phyloP scores from a whole-genome alignment of 805 yeast genomes.

The Wickerhamiella sorbophila region DNA sequence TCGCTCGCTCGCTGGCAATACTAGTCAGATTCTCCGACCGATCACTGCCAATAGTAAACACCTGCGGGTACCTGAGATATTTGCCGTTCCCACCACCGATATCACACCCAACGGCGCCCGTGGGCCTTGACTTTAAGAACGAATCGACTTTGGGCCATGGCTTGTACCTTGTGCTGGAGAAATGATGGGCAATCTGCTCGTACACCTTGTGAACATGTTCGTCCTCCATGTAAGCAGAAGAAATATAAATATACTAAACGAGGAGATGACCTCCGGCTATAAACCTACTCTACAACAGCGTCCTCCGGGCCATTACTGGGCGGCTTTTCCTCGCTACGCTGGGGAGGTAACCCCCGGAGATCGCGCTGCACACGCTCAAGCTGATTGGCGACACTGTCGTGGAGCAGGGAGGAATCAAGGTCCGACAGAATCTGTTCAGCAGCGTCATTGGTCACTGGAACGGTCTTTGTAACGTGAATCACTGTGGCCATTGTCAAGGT shows the following conservation, averaged over 20 bases:
- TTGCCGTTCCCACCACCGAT: slow-evolving; percentile 98
- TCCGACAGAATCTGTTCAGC: slow-evolving; percentile 17
- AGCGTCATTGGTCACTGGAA: slow-evolving; percentile 14
- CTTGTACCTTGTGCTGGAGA: slow-evolving; percentile 84
- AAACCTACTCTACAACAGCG: too few relatives aligned
- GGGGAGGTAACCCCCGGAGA: slow-evolving; percentile 67
- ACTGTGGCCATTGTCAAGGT: slow-evolving; percentile 10
- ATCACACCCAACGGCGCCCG: slow-evolving; percentile 67
- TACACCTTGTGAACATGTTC: slow-evolving; percentile 82
- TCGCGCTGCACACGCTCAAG: slow-evolving; percentile 62
- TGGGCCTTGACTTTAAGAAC: slow-evolving; percentile 37
- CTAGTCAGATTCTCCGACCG: slow-evolving; percentile 23
- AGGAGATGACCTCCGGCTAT: too few relatives aligned
- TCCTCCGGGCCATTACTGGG: too few relatives aligned
- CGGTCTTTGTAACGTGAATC: slow-evolving; percentile 13
- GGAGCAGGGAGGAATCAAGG: slow-evolving; percentile 25
- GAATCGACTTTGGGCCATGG: slow-evolving; percentile 94
- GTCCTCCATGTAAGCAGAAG: slow-evolving; percentile 39
- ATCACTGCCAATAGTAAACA: slow-evolving; percentile 55
- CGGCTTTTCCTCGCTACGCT: too few relatives aligned
- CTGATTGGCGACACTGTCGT: slow-evolving; percentile 39
- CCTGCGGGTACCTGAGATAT: slow-evolving; percentile 57
- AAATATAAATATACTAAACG: not conserved
- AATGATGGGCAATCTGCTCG: slow-evolving; percentile 83
- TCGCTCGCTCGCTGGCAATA: slow-evolving; percentile 47